Conservation (phyloP, 1,139 yeast species). For the Debaryomycetaceae sp. region DNA sequence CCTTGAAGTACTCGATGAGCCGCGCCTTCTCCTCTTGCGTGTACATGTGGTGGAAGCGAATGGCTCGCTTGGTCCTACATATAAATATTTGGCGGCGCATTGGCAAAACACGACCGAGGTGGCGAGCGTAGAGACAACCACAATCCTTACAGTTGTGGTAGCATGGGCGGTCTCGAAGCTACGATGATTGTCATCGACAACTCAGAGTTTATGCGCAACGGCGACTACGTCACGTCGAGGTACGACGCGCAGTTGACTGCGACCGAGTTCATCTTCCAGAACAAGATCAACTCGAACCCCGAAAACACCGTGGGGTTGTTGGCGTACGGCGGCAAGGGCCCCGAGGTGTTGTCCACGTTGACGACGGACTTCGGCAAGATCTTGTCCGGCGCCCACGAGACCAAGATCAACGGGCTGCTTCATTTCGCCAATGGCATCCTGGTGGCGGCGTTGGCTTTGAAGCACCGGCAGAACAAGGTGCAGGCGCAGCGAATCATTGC, state of each 20-base stretch:
- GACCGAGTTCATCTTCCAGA: constrained; percentile 83
- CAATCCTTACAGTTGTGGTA: background rate
- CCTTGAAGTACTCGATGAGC: constrained; percentile 23
- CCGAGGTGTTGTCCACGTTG: constrained; percentile 81
- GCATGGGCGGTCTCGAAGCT: constrained; percentile 69
- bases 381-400: constrained; percentile 81
- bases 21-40: constrained; percentile 34
- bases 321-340: constrained; percentile 82
- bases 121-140: constrained; percentile 1
- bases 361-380: constrained; percentile 87
- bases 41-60: too few species aligned
- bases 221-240: constrained; percentile 86
- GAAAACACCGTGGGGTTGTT: constrained; percentile 91
- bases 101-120: background rate
- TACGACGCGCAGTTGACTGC: constrained; percentile 93
- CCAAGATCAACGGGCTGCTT: constrained; percentile 63
- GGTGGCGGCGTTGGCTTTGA: constrained; percentile 95
- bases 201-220: constrained; percentile 94
- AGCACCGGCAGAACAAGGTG: constrained; percentile 91
- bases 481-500: constrained; percentile 88
- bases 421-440: constrained; percentile 84
- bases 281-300: constrained; percentile 84
- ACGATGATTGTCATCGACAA: constrained; percentile 93
- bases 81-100: constrained; percentile 2
- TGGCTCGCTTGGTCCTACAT: too few species aligned